A percentile compares a stretch with the other conserved stretches of the same genome.
phyloP scores from a whole-genome alignment of 108 stramenopile species.

The Cyclostephanos tholiformis region DNA sequence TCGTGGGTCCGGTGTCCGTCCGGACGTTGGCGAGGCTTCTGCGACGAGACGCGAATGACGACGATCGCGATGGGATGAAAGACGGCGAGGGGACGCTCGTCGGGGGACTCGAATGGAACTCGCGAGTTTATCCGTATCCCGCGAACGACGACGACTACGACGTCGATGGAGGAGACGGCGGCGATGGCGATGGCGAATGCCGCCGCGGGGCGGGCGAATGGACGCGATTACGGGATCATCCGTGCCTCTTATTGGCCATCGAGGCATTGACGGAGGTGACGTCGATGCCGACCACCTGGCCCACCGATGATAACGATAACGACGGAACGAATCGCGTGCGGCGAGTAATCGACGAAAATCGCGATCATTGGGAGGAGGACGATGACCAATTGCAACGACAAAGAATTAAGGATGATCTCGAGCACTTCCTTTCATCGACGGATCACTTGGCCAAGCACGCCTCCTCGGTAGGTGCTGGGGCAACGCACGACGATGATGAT shows the following conservation, averaged over 20 bases:
- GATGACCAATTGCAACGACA: conserved; percentile 10
- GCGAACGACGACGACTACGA: too few species aligned
- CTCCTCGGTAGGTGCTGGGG: too few species aligned
- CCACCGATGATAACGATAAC: not conserved
- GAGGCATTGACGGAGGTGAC: conserved; percentile 53
- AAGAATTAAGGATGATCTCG: conserved; percentile 56
- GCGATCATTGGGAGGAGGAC: not conserved
- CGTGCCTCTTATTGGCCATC: conserved; percentile 54
- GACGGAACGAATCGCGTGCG: conserved; percentile 2
- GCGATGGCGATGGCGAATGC: conserved; percentile 31
- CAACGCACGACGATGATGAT: conserved; percentile 53
- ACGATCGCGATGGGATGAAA: not conserved
- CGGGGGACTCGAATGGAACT: conserved; percentile 2
- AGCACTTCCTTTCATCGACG: conserved; percentile 67
- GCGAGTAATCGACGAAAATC: conserved; percentile 6
- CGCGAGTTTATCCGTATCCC: conserved; percentile 17
- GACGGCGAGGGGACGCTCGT: too few species aligned
- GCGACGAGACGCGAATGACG: not conserved
- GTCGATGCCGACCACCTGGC: conserved; percentile 24
- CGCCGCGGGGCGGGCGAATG: conserved; percentile 63
- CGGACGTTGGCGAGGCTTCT: conserved; percentile 46
- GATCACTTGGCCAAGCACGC: conserved; percentile 41
- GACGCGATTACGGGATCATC: conserved; percentile 49
- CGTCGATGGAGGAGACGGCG: too few species aligned
- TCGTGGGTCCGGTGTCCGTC: conserved; percentile 58